Conservation (phyloP, 164 flowering plant species). For the Stephania yunnanensis region DNA sequence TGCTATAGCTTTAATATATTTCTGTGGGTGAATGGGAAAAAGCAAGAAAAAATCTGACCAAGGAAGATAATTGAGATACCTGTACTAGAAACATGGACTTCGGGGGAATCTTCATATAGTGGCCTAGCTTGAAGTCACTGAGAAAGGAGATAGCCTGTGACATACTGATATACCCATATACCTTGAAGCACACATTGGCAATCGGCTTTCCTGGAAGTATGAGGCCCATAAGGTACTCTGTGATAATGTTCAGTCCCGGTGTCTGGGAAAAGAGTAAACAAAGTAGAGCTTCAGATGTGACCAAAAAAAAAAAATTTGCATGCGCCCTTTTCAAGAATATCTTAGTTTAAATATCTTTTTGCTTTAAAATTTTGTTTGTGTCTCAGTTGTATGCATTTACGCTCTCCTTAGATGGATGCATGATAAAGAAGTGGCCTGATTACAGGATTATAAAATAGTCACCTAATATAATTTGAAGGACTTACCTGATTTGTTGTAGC, state of each 20-base stretch:
- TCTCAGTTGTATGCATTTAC: background rate
- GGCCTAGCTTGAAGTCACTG: conserved; percentile 30
- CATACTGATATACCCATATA: conserved; percentile 22
- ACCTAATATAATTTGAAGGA: background rate
- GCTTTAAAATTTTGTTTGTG: background rate
- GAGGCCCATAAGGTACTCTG: conserved; percentile 24
- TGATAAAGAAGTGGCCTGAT: background rate
- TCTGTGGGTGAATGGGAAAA: no score
- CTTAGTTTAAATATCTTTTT: background rate
- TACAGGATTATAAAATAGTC: background rate
- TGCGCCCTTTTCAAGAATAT: no score
- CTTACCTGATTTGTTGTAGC: conserved; percentile 91
- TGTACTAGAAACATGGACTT: conserved; percentile 27
- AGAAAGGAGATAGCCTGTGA: conserved; percentile 23
- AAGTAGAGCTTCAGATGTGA: background rate
- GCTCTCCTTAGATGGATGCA: background rate
- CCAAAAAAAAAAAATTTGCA: no score
- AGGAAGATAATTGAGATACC: conserved; percentile 9
- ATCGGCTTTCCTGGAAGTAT: conserved; percentile 23
- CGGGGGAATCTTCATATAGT: conserved; percentile 34
- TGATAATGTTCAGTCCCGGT: conserved; percentile 26
- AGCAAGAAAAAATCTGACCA: no score
- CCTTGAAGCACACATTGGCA: conserved; percentile 22
- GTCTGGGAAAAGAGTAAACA: conserved; percentile 11
- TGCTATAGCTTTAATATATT: background rate